phyloP scores from a whole-genome alignment of 345 rosid genomes.

The Hibiscus trionum region DNA sequence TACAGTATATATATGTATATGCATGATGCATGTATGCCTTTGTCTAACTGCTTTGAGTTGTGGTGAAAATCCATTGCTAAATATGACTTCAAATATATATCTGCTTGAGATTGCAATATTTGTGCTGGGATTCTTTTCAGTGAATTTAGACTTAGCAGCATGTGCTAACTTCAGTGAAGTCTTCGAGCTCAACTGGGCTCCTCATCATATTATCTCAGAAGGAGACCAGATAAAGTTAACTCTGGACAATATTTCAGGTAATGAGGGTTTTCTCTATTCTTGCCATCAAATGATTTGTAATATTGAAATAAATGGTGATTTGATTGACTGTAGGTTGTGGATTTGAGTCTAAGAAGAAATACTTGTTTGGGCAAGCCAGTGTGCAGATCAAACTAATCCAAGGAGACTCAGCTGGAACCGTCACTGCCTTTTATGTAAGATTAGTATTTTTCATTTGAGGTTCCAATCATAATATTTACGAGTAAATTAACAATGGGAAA shows the following conservation, averaged over 20 bases:
- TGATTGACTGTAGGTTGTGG: slow-evolving; percentile 7
- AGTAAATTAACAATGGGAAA: neutral
- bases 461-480: neutral
- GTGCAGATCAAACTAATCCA: slow-evolving; percentile 6
- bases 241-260: slow-evolving; percentile 7
- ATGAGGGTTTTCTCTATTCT: neutral
- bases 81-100: neutral
- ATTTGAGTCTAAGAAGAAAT: slow-evolving; percentile 6
- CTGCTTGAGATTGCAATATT: neutral
- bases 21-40: neutral
- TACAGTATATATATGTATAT: neutral
- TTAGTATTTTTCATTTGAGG: neutral
- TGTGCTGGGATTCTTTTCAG: neutral
- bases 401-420: slow-evolving; percentile 10
- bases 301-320: neutral
- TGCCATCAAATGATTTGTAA: neutral
- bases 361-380: slow-evolving; percentile 6
- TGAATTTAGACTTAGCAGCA: neutral
- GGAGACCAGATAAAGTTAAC: neutral
- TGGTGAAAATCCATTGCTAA: neutral
- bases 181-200: slow-evolving; percentile 6
- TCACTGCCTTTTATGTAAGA: slow-evolving; percentile 10
- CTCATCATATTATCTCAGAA: neutral
- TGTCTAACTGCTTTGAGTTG: neutral
- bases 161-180: neutral